phyloP scores from a whole-genome alignment of 352 stramenopile species.

The Pythium scleroteichum region DNA sequence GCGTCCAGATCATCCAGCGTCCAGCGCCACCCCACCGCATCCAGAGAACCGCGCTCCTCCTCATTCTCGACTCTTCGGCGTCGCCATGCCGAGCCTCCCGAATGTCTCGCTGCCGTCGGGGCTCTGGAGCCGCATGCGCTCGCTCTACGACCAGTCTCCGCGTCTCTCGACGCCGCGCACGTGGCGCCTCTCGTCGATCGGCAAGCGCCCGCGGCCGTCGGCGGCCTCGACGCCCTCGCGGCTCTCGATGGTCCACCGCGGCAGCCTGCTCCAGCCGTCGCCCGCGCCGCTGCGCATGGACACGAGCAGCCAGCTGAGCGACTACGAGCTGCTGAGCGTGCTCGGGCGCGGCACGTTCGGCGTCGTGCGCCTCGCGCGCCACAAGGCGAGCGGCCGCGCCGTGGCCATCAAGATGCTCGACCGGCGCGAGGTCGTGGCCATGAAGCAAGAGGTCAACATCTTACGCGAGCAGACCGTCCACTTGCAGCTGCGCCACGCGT shows the following conservation, averaged over 20 bases:
- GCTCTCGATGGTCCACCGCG: slow-evolving; percentile 24
- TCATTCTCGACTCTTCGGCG: background rate
- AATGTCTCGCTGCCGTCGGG: slow-evolving; percentile 25
- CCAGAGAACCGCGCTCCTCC: background rate
- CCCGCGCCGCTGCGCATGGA: slow-evolving; percentile 32
- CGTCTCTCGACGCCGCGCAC: slow-evolving; percentile 36
- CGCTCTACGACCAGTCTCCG: slow-evolving; percentile 21
- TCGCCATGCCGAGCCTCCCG: slow-evolving; percentile 25
- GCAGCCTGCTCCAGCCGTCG: slow-evolving; percentile 16
- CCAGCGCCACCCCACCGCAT: background rate
- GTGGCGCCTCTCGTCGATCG: slow-evolving; percentile 30
- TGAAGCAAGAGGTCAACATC: slow-evolving; percentile 72
- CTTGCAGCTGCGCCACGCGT: slow-evolving; percentile 52
- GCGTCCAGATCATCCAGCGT: slow-evolving; percentile 1
- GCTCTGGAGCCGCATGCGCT: slow-evolving; percentile 21
- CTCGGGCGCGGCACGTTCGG: slow-evolving; percentile 74
- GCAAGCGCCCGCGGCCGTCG: slow-evolving; percentile 32
- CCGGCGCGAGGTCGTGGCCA: slow-evolving; percentile 43
- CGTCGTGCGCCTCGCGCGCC: slow-evolving; percentile 63
- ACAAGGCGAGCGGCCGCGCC: slow-evolving; percentile 47
- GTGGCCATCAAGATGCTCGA: slow-evolving; percentile 67
- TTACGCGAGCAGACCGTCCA: slow-evolving; percentile 71
- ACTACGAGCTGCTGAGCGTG: slow-evolving; percentile 64
- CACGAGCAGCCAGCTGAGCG: slow-evolving; percentile 29
- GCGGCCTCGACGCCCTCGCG: slow-evolving; percentile 17